Base-by-base conservation (phyloP, 1,284 basidiomycete species). In the Tremellales sp. region DNA sequence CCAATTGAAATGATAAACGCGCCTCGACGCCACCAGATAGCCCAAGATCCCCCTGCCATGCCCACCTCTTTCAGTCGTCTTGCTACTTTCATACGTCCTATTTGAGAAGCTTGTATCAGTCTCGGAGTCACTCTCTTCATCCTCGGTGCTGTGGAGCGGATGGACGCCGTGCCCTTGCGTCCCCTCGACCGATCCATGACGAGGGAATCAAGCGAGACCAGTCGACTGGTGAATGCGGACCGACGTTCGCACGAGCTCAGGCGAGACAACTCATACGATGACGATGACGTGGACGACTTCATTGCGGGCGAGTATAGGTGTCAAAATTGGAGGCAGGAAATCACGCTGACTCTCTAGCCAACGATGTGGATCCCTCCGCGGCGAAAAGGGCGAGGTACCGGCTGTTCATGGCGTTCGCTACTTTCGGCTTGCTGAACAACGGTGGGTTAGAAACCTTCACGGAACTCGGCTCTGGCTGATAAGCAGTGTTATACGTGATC, bases 401-500 rank as follows among this genome's bases (percentile, higher is more conserved):
- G 4, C 58, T 75, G 1, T 69, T 68, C 44, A 52, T 52, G 4
- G 57, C 72, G 0, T 75, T 75, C 53, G 57, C 70, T 45, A 59
- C 62, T 40, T 75, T 75, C 54, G 73, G 73, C 2, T 60, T 75
- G 8, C 64, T 75, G 23, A 75, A 75, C 49, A 75, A 75, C 52
- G 70, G 70, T 68, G 31, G 27, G 58, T 50, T 15, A 5, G 13
- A 36, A 4, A 15, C 6, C 17, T 19, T 12, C 23, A 10, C 22
- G 4, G 12, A 10, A 17, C 33, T 23, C 15, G 29, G 22, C 17
- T 40, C 8, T 26, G 26, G 23, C 49, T 46, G 13, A 45, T 37
- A 2, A 54, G 0, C 59, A 90, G 89, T 92, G 10, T 78, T 91
- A 51, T 96, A 97, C 72, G 93, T 97, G 29, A 88, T 98, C 58